Conservation (phyloP, 257 asterid genomes). For the Petunia secreta region DNA sequence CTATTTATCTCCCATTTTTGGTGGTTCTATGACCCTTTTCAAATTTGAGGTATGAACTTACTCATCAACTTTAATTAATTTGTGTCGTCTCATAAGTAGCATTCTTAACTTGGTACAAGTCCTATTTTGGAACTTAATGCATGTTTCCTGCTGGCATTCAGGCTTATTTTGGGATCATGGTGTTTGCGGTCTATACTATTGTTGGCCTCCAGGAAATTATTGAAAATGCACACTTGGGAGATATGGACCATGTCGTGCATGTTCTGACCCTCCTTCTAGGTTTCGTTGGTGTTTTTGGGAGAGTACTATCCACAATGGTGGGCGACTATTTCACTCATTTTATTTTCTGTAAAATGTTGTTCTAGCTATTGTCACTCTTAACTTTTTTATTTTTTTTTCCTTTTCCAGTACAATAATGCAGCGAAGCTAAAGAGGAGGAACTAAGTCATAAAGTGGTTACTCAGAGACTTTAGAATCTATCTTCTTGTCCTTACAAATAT, state of each 20-base stretch:
- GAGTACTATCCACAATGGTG: conserved; percentile 30
- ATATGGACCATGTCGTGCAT: conserved; percentile 81
- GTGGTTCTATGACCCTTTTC: conserved; percentile 84
- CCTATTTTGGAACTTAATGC: neutral
- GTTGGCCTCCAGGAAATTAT: conserved; percentile 91
- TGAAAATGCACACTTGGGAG: conserved; percentile 89
- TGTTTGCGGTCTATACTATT: conserved; percentile 89
- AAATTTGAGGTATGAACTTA: conserved; percentile 75
- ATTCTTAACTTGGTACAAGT: neutral
- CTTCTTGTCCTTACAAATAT: no score
- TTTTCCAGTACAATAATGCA: no score
- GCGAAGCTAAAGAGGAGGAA: no score
- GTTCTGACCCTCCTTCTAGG: conserved; percentile 80
- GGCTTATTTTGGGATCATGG: conserved; percentile 90
- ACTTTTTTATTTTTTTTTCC: no score
- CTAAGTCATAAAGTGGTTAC: no score
- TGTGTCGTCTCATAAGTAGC: neutral
- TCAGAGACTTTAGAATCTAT: no score
- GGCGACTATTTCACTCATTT: no score
- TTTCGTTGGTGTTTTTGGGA: conserved; percentile 74
- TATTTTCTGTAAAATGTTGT: no score
- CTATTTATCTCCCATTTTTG: conserved; percentile 76
- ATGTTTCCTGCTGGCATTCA: conserved; percentile 35
- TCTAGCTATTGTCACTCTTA: no score
- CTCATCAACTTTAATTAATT: neutral